Evolutionary conservation across 169 alveolate genomes (phyloP), one percentile per base, ranked within the genome.

Genomic region (Gregarina niphandrodes): DNA sequence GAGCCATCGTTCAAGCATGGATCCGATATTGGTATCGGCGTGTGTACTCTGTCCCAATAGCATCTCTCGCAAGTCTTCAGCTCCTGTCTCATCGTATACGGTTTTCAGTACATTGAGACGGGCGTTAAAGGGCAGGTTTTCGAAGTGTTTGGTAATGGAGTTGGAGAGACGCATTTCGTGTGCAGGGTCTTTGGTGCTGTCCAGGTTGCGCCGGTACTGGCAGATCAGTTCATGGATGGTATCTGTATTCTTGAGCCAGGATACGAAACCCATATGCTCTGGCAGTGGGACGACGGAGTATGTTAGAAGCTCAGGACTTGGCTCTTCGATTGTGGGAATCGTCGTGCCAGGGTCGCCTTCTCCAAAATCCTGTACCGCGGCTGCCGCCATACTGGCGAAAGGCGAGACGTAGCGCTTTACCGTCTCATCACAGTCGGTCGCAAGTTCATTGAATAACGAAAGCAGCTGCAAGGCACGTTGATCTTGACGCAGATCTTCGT

Each of bases 221-320:
- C 63, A 71, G 18, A 73, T 73, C 44, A 75, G 54, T 38, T 53
- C 55, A 37, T 68, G 69, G 9, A 80, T 49, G 7, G 87, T 80
- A 48, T 74, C 84, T 26, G 84, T 57, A 52, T 67, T 67, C 9
- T 65, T 72, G 4, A 80, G 82, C 92, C 92, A 80, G 4, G 83
- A 82, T 0, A 79, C 57, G 11, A 79, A 46, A 7, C 86, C 92
- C 4, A 81, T 49, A 40, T 70, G 69, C 34, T 64, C 68, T 4
- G 80, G 61, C 37, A 80, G 45, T 5, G 92, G 92, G 7, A 70
- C 70, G 0, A 76, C 77, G 7, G 80, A 70, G 28, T 28, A 77
- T 70, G 17, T 52, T 45, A 29, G 74, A 51, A 42, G 66, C 77
- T 51, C 70, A n/a, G n/a, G n/a, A n/a, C n/a, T n/a, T n/a, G n/a